Conservation (phyloP, 1,139 yeast species). For the Lodderomyces elongisporus region DNA sequence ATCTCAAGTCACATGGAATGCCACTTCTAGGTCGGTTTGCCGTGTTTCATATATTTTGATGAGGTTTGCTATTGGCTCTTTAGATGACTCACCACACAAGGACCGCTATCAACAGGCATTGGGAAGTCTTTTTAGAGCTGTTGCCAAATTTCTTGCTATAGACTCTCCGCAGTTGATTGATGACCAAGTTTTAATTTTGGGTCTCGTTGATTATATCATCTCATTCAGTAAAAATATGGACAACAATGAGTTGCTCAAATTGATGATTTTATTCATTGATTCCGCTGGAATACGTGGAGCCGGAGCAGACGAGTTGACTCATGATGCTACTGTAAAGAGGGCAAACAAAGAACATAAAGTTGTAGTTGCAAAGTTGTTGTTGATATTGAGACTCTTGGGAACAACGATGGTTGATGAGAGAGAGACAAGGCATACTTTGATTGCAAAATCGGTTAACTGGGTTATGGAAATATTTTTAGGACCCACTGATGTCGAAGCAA, state of each 20-base stretch:
- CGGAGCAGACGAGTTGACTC: conserved; percentile 36
- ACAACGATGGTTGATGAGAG: conserved; percentile 37
- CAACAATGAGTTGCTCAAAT: conserved; percentile 33
- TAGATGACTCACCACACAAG: conserved; percentile 16
- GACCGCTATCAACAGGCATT: conserved; percentile 31
- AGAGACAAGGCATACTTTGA: conserved; percentile 39
- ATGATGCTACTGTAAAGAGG: conserved; percentile 17
- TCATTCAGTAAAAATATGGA: conserved; percentile 37
- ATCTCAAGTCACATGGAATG: conserved; percentile 55
- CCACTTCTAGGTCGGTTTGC: conserved; percentile 59
- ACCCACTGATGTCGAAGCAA: conserved; percentile 50
- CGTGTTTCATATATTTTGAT: conserved; percentile 52
- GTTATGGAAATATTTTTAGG: conserved; percentile 54
- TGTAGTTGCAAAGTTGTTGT: conserved; percentile 51
- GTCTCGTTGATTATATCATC: conserved; percentile 52
- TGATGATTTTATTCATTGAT: conserved; percentile 41
- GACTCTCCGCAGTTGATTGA: conserved; percentile 44
- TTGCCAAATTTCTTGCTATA: conserved; percentile 44
- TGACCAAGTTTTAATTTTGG: conserved; percentile 58
- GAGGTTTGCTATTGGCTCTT: conserved; percentile 32
- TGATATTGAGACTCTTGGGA: conserved; percentile 54
- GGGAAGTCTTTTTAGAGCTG: conserved; percentile 32
- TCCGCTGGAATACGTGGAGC: conserved; percentile 53
- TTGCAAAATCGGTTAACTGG: conserved; percentile 56
- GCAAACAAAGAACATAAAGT: conserved; percentile 48